Evolutionary conservation across 495 filamentous ascomycete genomes (phyloP), one percentile per base, ranked within the genome.

Genomic region (Hyaloscypha hepaticicola): DNA sequence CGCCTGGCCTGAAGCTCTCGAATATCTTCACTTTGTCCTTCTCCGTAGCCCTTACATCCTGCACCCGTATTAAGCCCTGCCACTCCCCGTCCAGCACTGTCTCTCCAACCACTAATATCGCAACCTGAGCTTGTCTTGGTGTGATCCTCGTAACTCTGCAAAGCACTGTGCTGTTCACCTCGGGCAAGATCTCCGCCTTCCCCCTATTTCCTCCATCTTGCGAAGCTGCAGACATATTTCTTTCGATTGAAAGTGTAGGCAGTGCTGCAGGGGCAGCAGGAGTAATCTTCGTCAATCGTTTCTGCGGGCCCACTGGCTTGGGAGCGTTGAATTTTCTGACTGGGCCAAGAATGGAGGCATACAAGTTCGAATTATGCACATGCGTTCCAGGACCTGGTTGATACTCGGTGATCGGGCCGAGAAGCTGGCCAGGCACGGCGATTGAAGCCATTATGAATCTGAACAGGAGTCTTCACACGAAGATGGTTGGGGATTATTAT

Each of bases 11-110:
- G 75, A 97, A 99, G 76, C 89, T 91, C 72, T 96, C 92, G 69
- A 88, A 87, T 66, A 97, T 88, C 72, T 90, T 90, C 25, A 98
- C 92, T 60, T 87, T 89, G 65, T 99, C 95, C 78, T 96, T 96
- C 83, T 99, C 95, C 45, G 94, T 96, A 21, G 91, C 92, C 58
- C 95, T 81, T 14, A 99, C 90, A 71, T 99, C 95, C 76, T 98
- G 94, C 66, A 86, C 86, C 9, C 94, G 82, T 51, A 85, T 84
- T 27, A 87, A 67, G 24, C 83, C 85, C 75, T 83, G 80, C 79
- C 84, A 85, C 72, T 85, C 82, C 28, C 83, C 82, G 63, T 90
- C 85, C 28, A 83, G 62, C 38, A 85, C 77, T 3, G 80, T 82
- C 49, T 89, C 89, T 52, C 87, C 84, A 19, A 94, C 87, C 48